Percentiles rank a stretch among this genome's conserved stretches.
These are phyloP conservation scores for Prototheca cutis DNA, from an alignment of 163 green algal species.

Conservation along the genomic window DNA sequence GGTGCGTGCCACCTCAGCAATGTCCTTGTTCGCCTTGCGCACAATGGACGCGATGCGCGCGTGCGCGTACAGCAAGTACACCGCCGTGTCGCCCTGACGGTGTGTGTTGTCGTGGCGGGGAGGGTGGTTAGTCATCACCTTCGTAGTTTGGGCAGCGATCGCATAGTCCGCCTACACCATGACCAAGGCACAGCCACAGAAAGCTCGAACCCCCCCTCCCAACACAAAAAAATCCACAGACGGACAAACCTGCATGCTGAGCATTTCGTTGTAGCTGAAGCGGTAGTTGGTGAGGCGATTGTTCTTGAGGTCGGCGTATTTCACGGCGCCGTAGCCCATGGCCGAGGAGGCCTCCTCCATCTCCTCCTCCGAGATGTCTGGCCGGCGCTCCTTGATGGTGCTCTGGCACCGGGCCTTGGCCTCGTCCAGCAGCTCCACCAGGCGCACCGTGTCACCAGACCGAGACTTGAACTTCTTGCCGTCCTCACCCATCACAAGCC, in stretches of 20 bases:
- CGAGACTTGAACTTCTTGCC: constrained; percentile 88
- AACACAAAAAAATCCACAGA: too few species aligned
- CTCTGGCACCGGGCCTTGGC: constrained; percentile 59
- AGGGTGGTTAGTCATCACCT: too few species aligned
- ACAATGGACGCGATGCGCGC: constrained; percentile 86
- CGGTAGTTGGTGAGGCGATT: constrained; percentile 92
- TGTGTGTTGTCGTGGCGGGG: too few species aligned
- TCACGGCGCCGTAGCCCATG: constrained; percentile 93
- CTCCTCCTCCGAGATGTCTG: constrained; percentile 44
- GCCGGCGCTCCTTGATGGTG: constrained; percentile 50
- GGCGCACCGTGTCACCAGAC: constrained; percentile 55
- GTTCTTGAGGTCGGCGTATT: constrained; percentile 97
- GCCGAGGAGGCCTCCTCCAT: constrained; percentile 45
- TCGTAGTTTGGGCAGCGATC: too few species aligned
- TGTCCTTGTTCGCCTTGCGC: constrained; percentile 65
- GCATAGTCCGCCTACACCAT: too few species aligned
- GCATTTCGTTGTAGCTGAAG: constrained; percentile 82
- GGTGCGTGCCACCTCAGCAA: constrained; percentile 36
- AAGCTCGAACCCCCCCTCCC: too few species aligned
- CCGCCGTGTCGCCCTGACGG: constrained; percentile 73
- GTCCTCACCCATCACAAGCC: constrained; percentile 90
- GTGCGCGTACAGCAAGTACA: constrained; percentile 96
- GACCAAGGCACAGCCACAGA: too few species aligned
- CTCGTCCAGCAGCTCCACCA: constrained; percentile 95
- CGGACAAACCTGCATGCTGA: constrained; percentile 69